phyloP scores from a whole-genome alignment of 2,329 filamentous ascomycete genomes.

The Lasiodiplodia sp. region DNA sequence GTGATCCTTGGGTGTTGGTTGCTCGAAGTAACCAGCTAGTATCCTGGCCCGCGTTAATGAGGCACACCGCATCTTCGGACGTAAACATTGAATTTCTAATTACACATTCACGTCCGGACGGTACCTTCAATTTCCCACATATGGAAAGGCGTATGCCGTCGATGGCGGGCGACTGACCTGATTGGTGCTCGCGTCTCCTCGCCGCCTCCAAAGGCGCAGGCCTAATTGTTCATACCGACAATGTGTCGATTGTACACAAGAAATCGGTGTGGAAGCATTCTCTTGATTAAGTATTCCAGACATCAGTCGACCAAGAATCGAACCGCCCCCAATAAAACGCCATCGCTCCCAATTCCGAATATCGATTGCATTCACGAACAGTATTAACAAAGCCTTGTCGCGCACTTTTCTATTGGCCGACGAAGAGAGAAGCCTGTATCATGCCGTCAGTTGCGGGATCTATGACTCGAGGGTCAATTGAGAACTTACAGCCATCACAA shows the following conservation, averaged over 20 bases:
- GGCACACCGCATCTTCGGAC: background rate
- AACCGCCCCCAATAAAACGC: slow-evolving; percentile 3
- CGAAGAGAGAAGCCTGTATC: slow-evolving; percentile 36
- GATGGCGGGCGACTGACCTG: too few relatives aligned
- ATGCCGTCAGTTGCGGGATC: background rate
- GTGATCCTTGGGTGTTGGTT: background rate
- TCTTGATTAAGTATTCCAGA: background rate
- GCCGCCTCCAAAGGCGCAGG: background rate
- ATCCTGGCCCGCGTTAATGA: background rate
- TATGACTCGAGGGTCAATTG: too few relatives aligned
- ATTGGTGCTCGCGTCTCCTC: background rate
- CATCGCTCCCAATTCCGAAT: slow-evolving; percentile 13
- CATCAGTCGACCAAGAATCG: background rate
- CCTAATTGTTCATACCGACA: too few relatives aligned
- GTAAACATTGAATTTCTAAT: too few relatives aligned
- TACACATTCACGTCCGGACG: too few relatives aligned
- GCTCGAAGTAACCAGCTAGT: background rate
- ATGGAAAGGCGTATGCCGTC: too few relatives aligned
- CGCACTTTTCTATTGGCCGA: slow-evolving; percentile 32
- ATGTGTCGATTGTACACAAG: background rate
- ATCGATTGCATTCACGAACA: background rate
- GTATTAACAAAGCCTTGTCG: background rate
- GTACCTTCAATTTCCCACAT: too few relatives aligned
- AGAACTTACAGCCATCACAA: slow-evolving; percentile 84
- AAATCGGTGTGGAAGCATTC: background rate